Evolutionary conservation across 345 rosid species (phyloP), one percentile per base, ranked within the genome.

Genomic region (Citrus unshiu): DNA sequence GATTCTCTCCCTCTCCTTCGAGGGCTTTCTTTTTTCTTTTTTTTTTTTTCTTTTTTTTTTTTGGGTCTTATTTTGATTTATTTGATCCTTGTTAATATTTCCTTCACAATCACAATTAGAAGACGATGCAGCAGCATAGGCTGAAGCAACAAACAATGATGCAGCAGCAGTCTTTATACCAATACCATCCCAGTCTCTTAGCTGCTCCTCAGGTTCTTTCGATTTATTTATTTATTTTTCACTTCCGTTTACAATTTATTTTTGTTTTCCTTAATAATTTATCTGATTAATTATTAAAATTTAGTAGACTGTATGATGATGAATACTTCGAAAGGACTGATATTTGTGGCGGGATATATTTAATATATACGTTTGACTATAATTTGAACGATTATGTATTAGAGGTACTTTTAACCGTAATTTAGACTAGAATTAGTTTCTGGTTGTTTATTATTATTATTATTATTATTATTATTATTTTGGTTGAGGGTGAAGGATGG

Each of bases 131-230:
- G 85, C 91, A 87, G 40, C 92, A 91, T 77, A 84, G 91, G 85
- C 82, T 89, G 59, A 87, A 82, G 83, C 92, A 87, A 66, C 91
- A 89, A 75, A 88, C 91, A 69, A 84, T 89, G 86, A 86, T 89
- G 89, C 92, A 87, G 74, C 90, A 87, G 79, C 90, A 87, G 79
- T 78, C 86, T 49, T 14, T 87, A 10, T 89, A 88, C 78, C 88
- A 58, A 32, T 59, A 81, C 59, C 89, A 86, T 71, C 90, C 92
- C 7, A 83, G 84, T 68, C 85, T 89, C 78, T 68, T 91, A 7
- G 78, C 92, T n/a, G 78, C 85, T 63, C 89, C 89, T 51, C 94
- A 91, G 94, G 94, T 90, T 83, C 46, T 3, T 59, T 27, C 40
- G 34, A 30, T 62, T 18, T 9, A 24, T 68, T 66, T 13, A 34